A percentile compares a stretch with the other conserved stretches of the same genome.
These are phyloP conservation scores for Saccharomycopsis sp. DNA, from an alignment of 805 yeast genomes.

Conservation along the genomic window DNA sequence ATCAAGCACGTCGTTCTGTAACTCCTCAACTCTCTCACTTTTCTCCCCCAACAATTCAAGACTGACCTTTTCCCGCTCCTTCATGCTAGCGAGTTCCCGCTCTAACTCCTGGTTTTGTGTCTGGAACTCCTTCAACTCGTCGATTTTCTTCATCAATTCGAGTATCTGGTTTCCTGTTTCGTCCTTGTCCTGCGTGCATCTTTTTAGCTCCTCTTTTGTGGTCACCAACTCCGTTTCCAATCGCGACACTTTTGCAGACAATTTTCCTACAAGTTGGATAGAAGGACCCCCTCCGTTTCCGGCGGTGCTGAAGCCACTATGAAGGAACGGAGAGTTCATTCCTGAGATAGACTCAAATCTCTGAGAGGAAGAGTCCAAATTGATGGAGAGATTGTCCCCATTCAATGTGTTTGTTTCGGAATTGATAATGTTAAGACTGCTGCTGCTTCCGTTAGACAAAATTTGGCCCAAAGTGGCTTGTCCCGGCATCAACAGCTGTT, in stretches of 20 bases:
- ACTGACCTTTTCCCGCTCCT: constrained; percentile 27
- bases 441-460: not conserved
- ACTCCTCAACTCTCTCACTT: constrained; percentile 76
- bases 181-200: constrained; percentile 50
- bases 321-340: constrained; percentile 19
- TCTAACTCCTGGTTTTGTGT: constrained; percentile 30
- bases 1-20: constrained; percentile 82
- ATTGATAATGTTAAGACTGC: constrained; percentile 7
- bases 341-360: constrained; percentile 13
- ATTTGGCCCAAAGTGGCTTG: constrained; percentile 5
- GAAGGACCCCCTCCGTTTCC: constrained; percentile 28
- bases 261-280: constrained; percentile 63
- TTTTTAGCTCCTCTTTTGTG: constrained; percentile 53
- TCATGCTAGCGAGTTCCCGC: constrained; percentile 32
- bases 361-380: constrained; percentile 13
- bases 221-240: constrained; percentile 72
- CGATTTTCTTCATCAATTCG: constrained; percentile 48
- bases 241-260: constrained; percentile 71
- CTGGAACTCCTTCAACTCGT: constrained; percentile 33
- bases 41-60: constrained; percentile 73
- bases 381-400: constrained; percentile 10
- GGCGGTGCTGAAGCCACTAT: constrained; percentile 8
- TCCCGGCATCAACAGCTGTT: not conserved
- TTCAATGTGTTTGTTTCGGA: constrained; percentile 6
- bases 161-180: constrained; percentile 64